Conservation (phyloP, 768 basidiomycete species). For the Lyophyllum shimeji region DNA sequence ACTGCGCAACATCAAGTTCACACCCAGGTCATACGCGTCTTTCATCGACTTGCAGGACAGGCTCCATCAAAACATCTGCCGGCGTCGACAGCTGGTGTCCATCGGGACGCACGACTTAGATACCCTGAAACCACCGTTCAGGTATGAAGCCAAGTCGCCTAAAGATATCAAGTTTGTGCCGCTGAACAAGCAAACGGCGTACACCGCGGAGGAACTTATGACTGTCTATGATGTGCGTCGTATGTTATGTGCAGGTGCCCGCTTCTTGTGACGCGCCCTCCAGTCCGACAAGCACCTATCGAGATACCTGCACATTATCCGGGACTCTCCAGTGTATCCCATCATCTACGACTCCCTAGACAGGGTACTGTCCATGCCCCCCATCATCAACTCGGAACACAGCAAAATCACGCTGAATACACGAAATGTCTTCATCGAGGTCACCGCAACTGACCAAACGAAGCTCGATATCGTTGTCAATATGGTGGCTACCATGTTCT, state of each 20-base stretch:
- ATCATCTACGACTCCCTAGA: constrained; percentile 93
- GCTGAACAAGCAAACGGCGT: constrained; percentile 73
- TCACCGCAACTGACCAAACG: constrained; percentile 95
- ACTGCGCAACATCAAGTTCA: constrained; percentile 88
- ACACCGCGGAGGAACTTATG: constrained; percentile 92
- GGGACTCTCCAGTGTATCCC: constrained; percentile 94
- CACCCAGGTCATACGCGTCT: constrained; percentile 84
- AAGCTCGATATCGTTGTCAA: constrained; percentile 96
- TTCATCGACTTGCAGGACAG: constrained; percentile 99
- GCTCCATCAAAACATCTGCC: constrained; percentile 93
- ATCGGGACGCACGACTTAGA: constrained; percentile 98
- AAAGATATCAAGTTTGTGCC: constrained; percentile 91
- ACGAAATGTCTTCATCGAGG: constrained; percentile 92
- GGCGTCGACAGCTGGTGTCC: constrained; percentile 86
- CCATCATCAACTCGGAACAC: constrained; percentile 96
- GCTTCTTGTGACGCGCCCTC: background rate
- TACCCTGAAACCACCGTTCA: constrained; percentile 83
- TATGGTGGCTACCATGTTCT: constrained; percentile 96
- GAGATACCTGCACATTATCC: constrained; percentile 88
- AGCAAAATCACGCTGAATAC: constrained; percentile 97
- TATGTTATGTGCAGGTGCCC: background rate
- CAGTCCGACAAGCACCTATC: constrained; percentile 92
- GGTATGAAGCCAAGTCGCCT: constrained; percentile 80
- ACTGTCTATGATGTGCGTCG: constrained; percentile 80
- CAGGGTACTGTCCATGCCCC: constrained; percentile 93